phyloP scores from a whole-genome alignment of 2,329 filamentous ascomycete species.

The Hymenoscyphus repandus region DNA sequence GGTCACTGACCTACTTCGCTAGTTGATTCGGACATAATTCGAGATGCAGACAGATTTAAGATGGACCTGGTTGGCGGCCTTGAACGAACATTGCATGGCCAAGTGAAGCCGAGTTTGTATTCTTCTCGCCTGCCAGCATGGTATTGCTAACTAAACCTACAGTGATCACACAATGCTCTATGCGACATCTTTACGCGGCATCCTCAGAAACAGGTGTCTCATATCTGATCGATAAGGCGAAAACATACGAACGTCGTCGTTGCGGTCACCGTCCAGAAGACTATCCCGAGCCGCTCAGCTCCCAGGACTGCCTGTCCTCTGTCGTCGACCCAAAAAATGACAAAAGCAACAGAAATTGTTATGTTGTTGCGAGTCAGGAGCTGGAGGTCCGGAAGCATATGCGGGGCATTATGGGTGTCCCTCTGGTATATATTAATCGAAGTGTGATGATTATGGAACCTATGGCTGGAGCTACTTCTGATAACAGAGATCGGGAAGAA shows the following conservation, averaged over 20 bases:
- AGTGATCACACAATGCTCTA: constrained; percentile 79
- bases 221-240: constrained; percentile 63
- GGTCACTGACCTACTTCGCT: constrained; percentile 14
- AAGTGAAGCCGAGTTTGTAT: constrained; percentile 71
- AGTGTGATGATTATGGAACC: constrained; percentile 76
- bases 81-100: constrained; percentile 77
- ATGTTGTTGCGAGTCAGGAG: constrained; percentile 73
- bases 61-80: constrained; percentile 80
- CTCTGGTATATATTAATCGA: constrained; percentile 71
- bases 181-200: constrained; percentile 68
- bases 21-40: constrained; percentile 82
- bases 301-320: constrained; percentile 63
- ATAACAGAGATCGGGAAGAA: constrained; percentile 63
- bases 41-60: constrained; percentile 75
- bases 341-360: constrained; percentile 70
- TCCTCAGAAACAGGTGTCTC: constrained; percentile 47
- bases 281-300: constrained; percentile 64
- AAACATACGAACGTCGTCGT: constrained; percentile 67
- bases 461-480: constrained; percentile 63
- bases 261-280: constrained; percentile 73
- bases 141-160: constrained; percentile 6
- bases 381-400: constrained; percentile 56
- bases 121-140: background rate
- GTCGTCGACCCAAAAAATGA: constrained; percentile 75
- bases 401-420: constrained; percentile 65